Conservation (phyloP, 2,329 filamentous ascomycete species). For the Bretziella fagacearum region DNA sequence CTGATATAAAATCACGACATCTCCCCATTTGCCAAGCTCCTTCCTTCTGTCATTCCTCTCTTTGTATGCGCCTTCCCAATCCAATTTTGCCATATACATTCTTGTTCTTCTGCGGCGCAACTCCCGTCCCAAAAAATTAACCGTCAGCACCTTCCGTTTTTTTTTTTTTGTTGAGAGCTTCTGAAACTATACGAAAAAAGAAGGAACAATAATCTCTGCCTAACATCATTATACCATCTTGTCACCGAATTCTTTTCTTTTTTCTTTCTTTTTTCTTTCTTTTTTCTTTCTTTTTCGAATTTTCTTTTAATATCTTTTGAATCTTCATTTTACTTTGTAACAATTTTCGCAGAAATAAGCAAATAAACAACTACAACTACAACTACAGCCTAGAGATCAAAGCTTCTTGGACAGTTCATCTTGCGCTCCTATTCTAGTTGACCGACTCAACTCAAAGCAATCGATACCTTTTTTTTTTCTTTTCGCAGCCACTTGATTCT, state of each 20-base stretch:
- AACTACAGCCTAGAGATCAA: neutral
- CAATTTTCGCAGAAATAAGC: neutral
- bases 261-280: constrained; percentile 5
- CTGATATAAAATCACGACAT: no score
- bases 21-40: no score
- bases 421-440: neutral
- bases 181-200: neutral
- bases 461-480: no score
- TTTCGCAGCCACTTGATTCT: no score
- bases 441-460: neutral
- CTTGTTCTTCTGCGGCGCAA: neutral
- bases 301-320: neutral
- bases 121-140: neutral
- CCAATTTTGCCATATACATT: neutral
- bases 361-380: neutral
- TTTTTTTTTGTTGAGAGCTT: neutral
- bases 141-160: neutral
- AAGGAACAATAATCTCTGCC: neutral
- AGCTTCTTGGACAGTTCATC: neutral
- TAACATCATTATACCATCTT: neutral
- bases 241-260: neutral
- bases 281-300: constrained; percentile 4
- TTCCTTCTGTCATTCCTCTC: neutral
- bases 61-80: neutral
- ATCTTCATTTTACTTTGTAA: neutral